Evolutionary conservation across 768 basidiomycete species (phyloP).

Genomic region (Terana coerulea): DNA sequence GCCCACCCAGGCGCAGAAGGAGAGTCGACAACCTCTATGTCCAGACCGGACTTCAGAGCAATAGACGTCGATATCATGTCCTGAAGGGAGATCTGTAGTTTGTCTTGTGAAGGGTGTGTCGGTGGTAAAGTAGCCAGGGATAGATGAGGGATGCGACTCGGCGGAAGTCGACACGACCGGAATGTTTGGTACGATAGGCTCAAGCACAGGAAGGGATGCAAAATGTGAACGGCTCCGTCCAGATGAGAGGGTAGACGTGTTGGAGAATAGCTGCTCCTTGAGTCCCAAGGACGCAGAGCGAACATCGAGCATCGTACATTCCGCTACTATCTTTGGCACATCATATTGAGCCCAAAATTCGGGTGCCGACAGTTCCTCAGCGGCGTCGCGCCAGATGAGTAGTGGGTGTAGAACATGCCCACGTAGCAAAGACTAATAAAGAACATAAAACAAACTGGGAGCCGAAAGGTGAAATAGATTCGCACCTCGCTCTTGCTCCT

Average conservation of each 20-base stretch:
- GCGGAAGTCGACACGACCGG: conserved; percentile 10
- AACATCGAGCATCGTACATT: conserved; percentile 66
- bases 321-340: conserved; percentile 58
- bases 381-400: conserved; percentile 62
- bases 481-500: conserved; percentile 70
- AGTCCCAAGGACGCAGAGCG: conserved; percentile 52
- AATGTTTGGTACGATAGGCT: background rate
- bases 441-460: background rate
- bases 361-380: conserved; percentile 56
- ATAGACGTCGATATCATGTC: conserved; percentile 73
- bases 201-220: background rate
- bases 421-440: conserved; percentile 57
- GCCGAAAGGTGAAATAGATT: background rate
- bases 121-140: conserved; percentile 8
- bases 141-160: conserved; percentile 8
- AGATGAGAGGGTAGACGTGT: background rate
- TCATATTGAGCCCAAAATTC: conserved; percentile 68
- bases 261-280: conserved; percentile 20
- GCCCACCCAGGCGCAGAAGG: conserved; percentile 53
- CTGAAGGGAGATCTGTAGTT: conserved; percentile 52
- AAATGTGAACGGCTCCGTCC: background rate
- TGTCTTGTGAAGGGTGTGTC: conserved; percentile 1
- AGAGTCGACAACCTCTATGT: conserved; percentile 49
- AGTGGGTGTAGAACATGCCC: conserved; percentile 72
- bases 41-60: conserved; percentile 66